phyloP scores from a whole-genome alignment of 306 rosid genomes.

The Vigna reflexopilosa region DNA sequence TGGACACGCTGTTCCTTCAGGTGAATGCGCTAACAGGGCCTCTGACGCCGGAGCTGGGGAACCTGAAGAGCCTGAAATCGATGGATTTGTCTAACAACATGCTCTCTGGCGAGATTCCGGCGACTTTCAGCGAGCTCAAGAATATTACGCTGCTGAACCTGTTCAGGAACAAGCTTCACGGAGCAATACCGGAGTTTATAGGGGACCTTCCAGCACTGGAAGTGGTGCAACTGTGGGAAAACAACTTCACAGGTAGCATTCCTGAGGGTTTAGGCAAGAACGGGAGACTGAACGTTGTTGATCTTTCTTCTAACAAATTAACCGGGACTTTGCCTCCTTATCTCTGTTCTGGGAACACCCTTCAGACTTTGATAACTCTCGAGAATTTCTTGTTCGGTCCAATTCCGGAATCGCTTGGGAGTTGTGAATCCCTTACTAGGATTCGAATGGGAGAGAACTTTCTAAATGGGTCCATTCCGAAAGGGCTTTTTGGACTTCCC shows the following conservation, averaged over 20 bases:
- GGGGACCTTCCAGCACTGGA: constrained; percentile 78
- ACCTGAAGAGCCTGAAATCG: constrained; percentile 71
- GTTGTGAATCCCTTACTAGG: constrained; percentile 68
- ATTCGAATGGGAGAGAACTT: constrained; percentile 93
- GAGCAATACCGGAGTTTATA: constrained; percentile 86
- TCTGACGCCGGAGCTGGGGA: constrained; percentile 76
- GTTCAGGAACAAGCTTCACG: constrained; percentile 88
- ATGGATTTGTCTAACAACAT: constrained; percentile 92
- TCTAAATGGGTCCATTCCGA: constrained; percentile 88
- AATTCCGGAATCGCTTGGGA: constrained; percentile 84
- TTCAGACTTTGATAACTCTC: constrained; percentile 76
- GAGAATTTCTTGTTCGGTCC: constrained; percentile 83
- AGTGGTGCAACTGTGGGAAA: constrained; percentile 94
- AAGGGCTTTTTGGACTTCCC: constrained; percentile 78
- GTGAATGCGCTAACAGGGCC: constrained; percentile 84
- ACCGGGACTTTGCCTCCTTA: constrained; percentile 84
- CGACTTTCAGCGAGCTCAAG: constrained; percentile 62
- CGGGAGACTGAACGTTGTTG: constrained; percentile 70
- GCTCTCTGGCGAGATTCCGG: constrained; percentile 81
- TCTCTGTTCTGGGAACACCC: constrained; percentile 76
- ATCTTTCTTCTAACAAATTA: constrained; percentile 86
- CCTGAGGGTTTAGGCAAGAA: constrained; percentile 82
- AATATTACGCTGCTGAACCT: constrained; percentile 81
- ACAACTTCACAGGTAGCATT: constrained; percentile 87
- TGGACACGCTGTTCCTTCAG: constrained; percentile 90